Base-by-base conservation (phyloP, 371 early-diverging fungal species). In the Massospora cicadina region DNA sequence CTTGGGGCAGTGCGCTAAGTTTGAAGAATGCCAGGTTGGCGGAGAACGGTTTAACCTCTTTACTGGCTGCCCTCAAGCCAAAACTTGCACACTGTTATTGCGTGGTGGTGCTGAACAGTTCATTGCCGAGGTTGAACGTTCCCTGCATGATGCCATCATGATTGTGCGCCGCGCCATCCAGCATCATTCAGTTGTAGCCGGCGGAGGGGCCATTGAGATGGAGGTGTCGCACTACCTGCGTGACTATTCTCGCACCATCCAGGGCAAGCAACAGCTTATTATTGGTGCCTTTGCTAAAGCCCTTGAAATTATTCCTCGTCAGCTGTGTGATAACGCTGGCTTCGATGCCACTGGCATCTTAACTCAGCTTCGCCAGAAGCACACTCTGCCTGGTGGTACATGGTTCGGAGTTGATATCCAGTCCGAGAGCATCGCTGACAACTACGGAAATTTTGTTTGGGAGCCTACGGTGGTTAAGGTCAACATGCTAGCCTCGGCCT, bases 101-200 rank as follows among this genome's bases (percentile, higher is more conserved):
- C 82, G 99, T 69, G 99, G 99, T 69, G 99, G 99, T 67, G 98
- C 99, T 27, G 95, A 95, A 72, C 98, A 99, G 75, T 95, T 99
- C 65, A 93, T 99, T 76, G 98, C 98, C 67, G 99, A 99, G 76
- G 98, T 99, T 1, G 99, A 98, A 79, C 86, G 99, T 65, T 87
- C 88, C 70, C 79, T 99, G 69, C 93, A 99, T 76, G 99, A 99
- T 77, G 98, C 99, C 59, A 94, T 99, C 72, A 95, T 96, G 93
- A 95, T 99, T 77, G 97, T 99, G 28, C 83, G 94, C 66, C 81
- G 93, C 65, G 91, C 95, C 25, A 88, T 98, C 76, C 93, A 91
- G 76, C 88, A 89, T 81, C 89, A 90, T 75, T 70, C 84, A 57
- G 86, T 98, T 0, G 98, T 99, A 67, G 95, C 96, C 68, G 99